Conservation (phyloP, 345 rosid species). For the Microthlaspi erraticum region DNA sequence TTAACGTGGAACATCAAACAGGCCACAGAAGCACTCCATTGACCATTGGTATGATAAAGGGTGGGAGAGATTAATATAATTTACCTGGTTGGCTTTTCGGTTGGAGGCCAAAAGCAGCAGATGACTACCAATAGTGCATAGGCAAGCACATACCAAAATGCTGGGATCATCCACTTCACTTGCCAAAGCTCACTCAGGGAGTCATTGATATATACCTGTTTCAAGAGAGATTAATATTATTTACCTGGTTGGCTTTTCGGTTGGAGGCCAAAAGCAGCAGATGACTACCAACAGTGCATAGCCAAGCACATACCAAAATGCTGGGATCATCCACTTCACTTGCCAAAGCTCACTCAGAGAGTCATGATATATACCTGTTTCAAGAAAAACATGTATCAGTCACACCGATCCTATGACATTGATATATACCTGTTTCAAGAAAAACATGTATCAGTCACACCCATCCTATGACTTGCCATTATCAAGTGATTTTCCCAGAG, state of each 20-base stretch:
- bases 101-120: conserved; percentile 77
- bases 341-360: too few species aligned
- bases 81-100: conserved; percentile 84
- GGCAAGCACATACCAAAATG: conserved; percentile 71
- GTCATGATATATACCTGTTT: too few species aligned
- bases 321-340: too few species aligned
- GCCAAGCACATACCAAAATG: too few species aligned
- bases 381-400: too few species aligned
- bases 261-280: too few species aligned
- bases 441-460: not conserved
- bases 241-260: too few species aligned
- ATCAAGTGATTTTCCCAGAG: not conserved
- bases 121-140: conserved; percentile 67
- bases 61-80: conserved; percentile 31
- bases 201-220: conserved; percentile 70
- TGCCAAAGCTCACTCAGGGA: conserved; percentile 81
- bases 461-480: not conserved
- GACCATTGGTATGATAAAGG: not conserved
- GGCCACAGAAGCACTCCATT: not conserved
- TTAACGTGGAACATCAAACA: not conserved
- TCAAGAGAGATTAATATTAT: too few species aligned
- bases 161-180: conserved; percentile 84
- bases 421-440: conserved; percentile 57
- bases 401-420: too few species aligned
- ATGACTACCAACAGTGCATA: too few species aligned